Evolutionary conservation across 2,329 filamentous ascomycete genomes (phyloP).

Genomic region (Coccinonectria pachysandricola): DNA sequence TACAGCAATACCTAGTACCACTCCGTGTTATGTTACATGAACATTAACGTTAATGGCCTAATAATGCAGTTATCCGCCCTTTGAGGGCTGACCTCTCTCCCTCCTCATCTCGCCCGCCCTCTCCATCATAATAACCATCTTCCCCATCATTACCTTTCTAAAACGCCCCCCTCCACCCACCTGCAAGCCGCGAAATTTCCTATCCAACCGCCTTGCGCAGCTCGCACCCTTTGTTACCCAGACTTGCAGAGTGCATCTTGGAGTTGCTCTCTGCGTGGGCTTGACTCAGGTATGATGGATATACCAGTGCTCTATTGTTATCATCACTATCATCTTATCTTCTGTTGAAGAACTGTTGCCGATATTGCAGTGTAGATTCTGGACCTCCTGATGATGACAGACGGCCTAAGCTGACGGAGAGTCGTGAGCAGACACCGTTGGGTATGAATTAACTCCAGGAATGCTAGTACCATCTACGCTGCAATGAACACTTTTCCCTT

Average conservation of each 20-base stretch:
- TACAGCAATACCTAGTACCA: too few species aligned
- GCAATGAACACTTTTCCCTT: slow-evolving; percentile 1
- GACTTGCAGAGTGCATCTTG: slow-evolving; percentile 43
- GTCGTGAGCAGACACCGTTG: slow-evolving; percentile 12
- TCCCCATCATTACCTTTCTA: slow-evolving; percentile 30
- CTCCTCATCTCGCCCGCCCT: slow-evolving; percentile 28
- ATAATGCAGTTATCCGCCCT: too few species aligned
- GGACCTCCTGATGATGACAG: slow-evolving; percentile 20
- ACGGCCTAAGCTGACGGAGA: slow-evolving; percentile 22
- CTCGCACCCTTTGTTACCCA: slow-evolving; percentile 28
- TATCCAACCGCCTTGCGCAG: slow-evolving; percentile 8
- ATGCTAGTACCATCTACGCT: slow-evolving; percentile 2
- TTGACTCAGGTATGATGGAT: slow-evolving; percentile 41
- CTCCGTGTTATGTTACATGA: too few species aligned
- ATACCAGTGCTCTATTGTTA: neutral
- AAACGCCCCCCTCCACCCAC: slow-evolving; percentile 27
- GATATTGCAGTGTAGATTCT: slow-evolving; percentile 22
- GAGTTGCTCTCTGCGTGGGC: slow-evolving; percentile 41
- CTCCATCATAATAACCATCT: slow-evolving; percentile 28
- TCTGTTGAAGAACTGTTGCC: too few species aligned
- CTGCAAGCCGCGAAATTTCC: slow-evolving; percentile 17
- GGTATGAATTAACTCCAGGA: slow-evolving; percentile 10
- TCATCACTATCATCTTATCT: neutral
- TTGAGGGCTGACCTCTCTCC: too few species aligned
- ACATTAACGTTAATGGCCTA: too few species aligned